A percentile compares a stretch with the other conserved stretches of the same genome.
phyloP scores from a whole-genome alignment of 2,329 filamentous ascomycete species.

The Exophiala oligosperma region DNA sequence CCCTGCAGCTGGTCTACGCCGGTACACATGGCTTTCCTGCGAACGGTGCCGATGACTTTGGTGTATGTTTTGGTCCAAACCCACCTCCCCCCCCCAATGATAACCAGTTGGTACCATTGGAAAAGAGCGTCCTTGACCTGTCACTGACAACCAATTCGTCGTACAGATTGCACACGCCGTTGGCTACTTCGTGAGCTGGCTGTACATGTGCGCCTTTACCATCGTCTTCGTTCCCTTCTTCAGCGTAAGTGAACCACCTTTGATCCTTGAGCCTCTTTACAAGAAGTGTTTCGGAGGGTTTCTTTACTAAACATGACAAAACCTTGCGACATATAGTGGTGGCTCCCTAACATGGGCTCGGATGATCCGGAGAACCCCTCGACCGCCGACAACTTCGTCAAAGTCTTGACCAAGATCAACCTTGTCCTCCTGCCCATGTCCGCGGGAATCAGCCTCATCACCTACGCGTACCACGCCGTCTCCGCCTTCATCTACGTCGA shows the following conservation, averaged over 20 bases:
- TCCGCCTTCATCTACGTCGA: conserved; percentile 27
- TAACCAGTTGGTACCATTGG: neutral
- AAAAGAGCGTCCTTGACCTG: too few relatives aligned
- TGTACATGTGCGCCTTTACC: conserved; percentile 28
- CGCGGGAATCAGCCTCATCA: conserved; percentile 19
- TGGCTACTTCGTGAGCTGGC: conserved; percentile 28
- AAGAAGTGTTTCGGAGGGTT: too few relatives aligned
- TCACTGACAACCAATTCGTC: neutral
- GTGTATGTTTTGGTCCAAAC: conserved; percentile 15
- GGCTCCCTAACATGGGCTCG: conserved; percentile 23
- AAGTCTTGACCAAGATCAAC: conserved; percentile 25
- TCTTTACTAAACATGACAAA: neutral
- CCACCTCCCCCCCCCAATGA: too few relatives aligned
- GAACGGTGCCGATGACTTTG: conserved; percentile 25
- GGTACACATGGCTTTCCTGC: conserved; percentile 24
- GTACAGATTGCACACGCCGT: conserved; percentile 28
- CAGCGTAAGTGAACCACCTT: conserved; percentile 17
- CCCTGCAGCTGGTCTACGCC: conserved; percentile 26
- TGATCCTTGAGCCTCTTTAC: neutral
- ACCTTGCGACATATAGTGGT: conserved; percentile 22
- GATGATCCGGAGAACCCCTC: conserved; percentile 11
- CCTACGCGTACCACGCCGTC: conserved; percentile 22
- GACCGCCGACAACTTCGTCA: conserved; percentile 11
- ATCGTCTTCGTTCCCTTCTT: conserved; percentile 27
- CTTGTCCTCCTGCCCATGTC: conserved; percentile 25